Evolutionary conservation across 176 grass and related monocot species (phyloP), one percentile per base, ranked within the genome.

Genomic region (Tuctoria greenei): DNA sequence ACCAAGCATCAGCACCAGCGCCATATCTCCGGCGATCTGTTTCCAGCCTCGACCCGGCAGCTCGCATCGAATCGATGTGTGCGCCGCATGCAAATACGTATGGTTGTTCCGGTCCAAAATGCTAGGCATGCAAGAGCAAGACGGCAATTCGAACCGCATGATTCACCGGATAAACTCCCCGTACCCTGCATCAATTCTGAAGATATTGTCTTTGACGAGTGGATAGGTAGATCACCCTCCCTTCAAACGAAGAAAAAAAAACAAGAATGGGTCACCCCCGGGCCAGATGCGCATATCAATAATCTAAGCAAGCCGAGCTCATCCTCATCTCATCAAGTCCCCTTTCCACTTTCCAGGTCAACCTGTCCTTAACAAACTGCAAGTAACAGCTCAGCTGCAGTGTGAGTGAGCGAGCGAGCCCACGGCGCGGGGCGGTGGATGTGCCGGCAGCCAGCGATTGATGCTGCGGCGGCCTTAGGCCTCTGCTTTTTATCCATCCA

Each of bases 241-340:
- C 37, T 38, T 38, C n/a, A n/a, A n/a, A n/a, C n/a, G n/a, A n/a
- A n/a, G n/a, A n/a, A n/a, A n/a, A n/a, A n/a, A n/a, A n/a, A n/a
- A n/a, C n/a, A n/a, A n/a, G n/a, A n/a, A n/a, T n/a, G n/a, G n/a
- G n/a, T n/a, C n/a, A 13, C 2, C 1, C 10, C 3, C 4, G 20
- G 2, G 38, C 25, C 49, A 25, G 44, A 41, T 20, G 52, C 31
- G 54, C 54, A 14, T 77, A n/a, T 9, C 57, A 86, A 86, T 86
- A 72, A 82, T 82, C 57, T 49, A n/a, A 40, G 39, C 64, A 14
- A 25, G 6, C 42, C 28, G 76, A 41, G 66, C 27, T 21, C 57
- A 31, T 59, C 78, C 78, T 81, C 77, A 86, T 86, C 83, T 73
- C 76, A 35, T 16, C 51, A n/a, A n/a, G n/a, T n/a, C n/a, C n/a